Evolutionary conservation across 2,329 filamentous ascomycete species (phyloP), one percentile per base, ranked within the genome.

Genomic region (Cyclaneusma minus): DNA sequence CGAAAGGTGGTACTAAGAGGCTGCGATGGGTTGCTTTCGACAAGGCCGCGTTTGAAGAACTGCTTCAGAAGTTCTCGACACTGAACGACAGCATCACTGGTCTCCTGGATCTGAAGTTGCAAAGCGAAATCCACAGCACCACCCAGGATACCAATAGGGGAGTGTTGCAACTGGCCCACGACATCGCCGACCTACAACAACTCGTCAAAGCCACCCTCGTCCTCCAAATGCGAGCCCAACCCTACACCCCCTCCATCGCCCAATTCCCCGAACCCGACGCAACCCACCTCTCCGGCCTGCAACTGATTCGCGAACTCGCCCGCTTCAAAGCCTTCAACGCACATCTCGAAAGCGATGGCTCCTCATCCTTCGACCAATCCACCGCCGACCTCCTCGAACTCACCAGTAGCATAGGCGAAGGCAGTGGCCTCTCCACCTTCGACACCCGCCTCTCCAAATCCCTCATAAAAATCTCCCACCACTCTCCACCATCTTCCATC

Each of bases 281-380:
- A 6, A 18, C 25, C 22, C 55, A 58, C 21, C 49, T 50, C 9
- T 48, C 54, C 13, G 51, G 49, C 1, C 41, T 60, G 5, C 45
- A 48, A 24, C 49, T 57, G 15, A 38, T 62, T 3, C 47, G 54
- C 3, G 52, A 55, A 29, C 38, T 62, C 6, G 58, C 58, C 37
- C 60, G 57, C 33, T 62, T 62, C 48, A 62, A 62, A 34, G 58
- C 59, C 3, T 62, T 62, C 36, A 62, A 61, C 22, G 51, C 58
- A 35, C 54, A 54, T 3, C 54, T 62, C 17, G 55, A 60, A 24
- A 29, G 28, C 4, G 48, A 48, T 3, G 36, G 29, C 3, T 42
- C 42, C 8, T 35, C 38, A 1, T 33, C 39, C 2, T 37, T 46
- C 31, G 55, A 60, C 27, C 47, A 56, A 12, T 41, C 41, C 2